Evolutionary conservation across 2,329 filamentous ascomycete species (phyloP), one percentile per base, ranked within the genome.

Genomic region (Paradendryphiella salina): DNA sequence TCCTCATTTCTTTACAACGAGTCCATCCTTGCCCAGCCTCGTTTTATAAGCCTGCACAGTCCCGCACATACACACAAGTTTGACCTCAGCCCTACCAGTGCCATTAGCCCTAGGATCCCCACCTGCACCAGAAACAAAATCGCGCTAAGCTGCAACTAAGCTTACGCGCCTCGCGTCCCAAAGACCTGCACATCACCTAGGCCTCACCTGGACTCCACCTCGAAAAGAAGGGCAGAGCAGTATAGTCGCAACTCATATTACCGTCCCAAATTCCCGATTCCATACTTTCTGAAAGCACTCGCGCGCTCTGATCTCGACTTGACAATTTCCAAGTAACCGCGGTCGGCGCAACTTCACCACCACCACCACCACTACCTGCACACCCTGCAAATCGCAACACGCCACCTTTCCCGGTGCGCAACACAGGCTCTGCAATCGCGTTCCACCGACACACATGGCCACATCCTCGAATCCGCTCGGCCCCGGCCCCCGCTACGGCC

Each of bases 401-500:
- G 1, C 10, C 39, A 41, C 44, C 21, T 3, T 23, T 15, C 43
- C 29, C 41, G 28, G 26, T 6, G 18, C 28, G 9, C 44, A 26
- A 29, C 40, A 14, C 26, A 14, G 14, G 33, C n/a, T 14, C 31
- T 18, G 28, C 32, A 35, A 48, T 15, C 14, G 33, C 34, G 18
- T 50, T 21, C 54, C 48, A 17, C 6, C 48, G 40, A n/a, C 26
- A 50, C 44, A 54, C 54, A 81, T 82, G 81, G 79, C 81, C 58
- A 80, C 78, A 67, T 78, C 77, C 50, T 68, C 78, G 56, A 72
- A 76, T 48, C 79, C 80, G 57, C 79, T 81, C 64, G 74, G 79
- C 41, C 84, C 84, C 65, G 79, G 78, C 46, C 75, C 79, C 43
- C 80, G 82, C 59, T 79, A 80, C 60, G 77, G 78, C 52, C 69